phyloP scores from a whole-genome alignment of 1,284 basidiomycete genomes.

The Sphaerobolus stellatus region DNA sequence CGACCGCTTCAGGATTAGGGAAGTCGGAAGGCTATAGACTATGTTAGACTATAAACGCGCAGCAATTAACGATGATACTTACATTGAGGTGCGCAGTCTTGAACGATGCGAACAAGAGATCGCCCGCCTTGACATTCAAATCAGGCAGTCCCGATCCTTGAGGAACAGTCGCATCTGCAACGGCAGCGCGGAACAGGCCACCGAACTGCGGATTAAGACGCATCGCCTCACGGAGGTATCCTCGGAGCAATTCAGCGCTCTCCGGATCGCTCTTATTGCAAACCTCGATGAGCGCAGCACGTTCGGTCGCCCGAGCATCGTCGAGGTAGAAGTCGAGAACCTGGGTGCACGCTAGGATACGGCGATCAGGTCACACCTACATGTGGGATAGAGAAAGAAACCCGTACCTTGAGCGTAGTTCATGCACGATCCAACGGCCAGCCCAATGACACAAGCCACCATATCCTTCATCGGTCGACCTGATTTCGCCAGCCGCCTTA shows the following conservation, averaged over 20 bases:
- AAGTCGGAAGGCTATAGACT: constrained; percentile 36
- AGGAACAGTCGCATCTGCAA: constrained; percentile 28
- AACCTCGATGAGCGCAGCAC: constrained; percentile 44
- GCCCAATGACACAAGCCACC: constrained; percentile 45
- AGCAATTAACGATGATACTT: constrained; percentile 17
- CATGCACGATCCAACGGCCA: constrained; percentile 48
- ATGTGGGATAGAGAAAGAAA: background rate
- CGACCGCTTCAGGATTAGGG: constrained; percentile 42
- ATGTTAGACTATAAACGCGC: background rate
- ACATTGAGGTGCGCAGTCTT: constrained; percentile 53
- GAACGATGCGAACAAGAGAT: constrained; percentile 46
- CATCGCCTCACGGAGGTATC: constrained; percentile 56
- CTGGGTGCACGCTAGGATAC: constrained; percentile 42
- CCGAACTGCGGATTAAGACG: constrained; percentile 36
- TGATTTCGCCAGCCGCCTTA: constrained; percentile 40
- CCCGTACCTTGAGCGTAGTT: constrained; percentile 48
- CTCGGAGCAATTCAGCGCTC: constrained; percentile 40
- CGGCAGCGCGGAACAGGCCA: constrained; percentile 44
- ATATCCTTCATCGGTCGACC: constrained; percentile 43
- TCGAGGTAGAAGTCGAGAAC: constrained; percentile 66
- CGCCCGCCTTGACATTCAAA: constrained; percentile 41
- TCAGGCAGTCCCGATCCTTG: constrained; percentile 29
- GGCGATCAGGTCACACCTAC: background rate
- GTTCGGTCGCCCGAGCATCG: constrained; percentile 37
- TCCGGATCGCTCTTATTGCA: constrained; percentile 34